These are phyloP conservation scores for Amanita brunnescens DNA, from an alignment of 768 basidiomycete species.

Conservation along the genomic window DNA sequence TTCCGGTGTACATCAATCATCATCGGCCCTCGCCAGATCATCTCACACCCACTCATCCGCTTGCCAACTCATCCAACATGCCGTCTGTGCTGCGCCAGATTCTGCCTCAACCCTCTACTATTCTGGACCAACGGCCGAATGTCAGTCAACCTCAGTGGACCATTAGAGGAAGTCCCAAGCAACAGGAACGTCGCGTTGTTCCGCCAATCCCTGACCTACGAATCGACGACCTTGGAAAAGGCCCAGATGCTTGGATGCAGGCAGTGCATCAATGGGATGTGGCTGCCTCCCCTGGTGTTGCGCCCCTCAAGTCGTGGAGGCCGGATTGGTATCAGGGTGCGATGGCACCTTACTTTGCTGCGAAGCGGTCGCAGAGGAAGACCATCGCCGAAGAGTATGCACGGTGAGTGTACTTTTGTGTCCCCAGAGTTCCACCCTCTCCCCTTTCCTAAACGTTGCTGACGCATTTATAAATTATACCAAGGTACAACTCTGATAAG, in stretches of 20 bases:
- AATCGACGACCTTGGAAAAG: neutral
- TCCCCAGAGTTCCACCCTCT: too few relatives aligned
- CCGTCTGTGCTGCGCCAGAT: too few relatives aligned
- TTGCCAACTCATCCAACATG: too few relatives aligned
- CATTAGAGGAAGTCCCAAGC: too few relatives aligned
- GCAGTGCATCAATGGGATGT: neutral
- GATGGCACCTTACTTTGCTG: neutral
- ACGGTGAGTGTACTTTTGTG: neutral
- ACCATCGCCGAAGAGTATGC: neutral
- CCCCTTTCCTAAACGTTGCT: too few relatives aligned
- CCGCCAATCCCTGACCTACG: neutral
- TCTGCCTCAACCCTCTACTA: too few relatives aligned
- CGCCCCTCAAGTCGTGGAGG: neutral
- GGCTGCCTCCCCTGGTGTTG: neutral
- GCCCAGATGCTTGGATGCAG: neutral
- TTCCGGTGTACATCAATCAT: too few relatives aligned
- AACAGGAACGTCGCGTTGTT: too few relatives aligned
- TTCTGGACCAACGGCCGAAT: too few relatives aligned
- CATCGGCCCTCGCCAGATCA: too few relatives aligned
- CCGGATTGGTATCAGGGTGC: neutral
- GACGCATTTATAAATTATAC: neutral
- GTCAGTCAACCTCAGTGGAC: too few relatives aligned
- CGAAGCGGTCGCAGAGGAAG: neutral
- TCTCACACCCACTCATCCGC: too few relatives aligned
- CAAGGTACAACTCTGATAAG: neutral